Base-by-base conservation (phyloP, 2,329 filamentous ascomycete genomes). In the Phaeosphaeriaceae sp. region DNA sequence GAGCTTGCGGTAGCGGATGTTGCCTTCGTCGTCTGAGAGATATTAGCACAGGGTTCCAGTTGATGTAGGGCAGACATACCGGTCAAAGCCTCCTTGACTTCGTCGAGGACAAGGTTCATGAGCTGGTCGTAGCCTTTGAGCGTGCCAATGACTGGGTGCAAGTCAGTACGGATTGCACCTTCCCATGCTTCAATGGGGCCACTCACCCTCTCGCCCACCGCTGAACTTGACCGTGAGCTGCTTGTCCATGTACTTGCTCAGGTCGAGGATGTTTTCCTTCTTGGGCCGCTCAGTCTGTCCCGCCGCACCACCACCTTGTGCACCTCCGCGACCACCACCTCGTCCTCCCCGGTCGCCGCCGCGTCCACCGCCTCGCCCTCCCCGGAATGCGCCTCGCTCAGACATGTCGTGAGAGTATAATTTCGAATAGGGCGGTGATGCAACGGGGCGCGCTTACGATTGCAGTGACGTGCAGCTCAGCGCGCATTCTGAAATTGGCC, bases 231-330 rank as follows among this genome's bases (percentile, higher is more conserved):
- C 93, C 10, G 86, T 91, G 68, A 99, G 92, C 75, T 90, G 86
- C 86, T 97, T 96, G 79, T 99, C 93, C 90, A 97, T 93, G 80
- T 98, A 99, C 82, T 97, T 97, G 76, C 85, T 88, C 72, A 99
- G 80, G 75, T 99, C 94, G 53, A 99, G 87, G 71, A 99, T 99
- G 78, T 97, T 98, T 81, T 99, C 95, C 84, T 98, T 98, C 88
- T 97, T 97, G 60, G 93, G 92, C 70, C 89, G 87, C 80, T 96
- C 91, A 9, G 65, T 60, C 57, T 64, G 65, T 17, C 58, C 70
- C 53, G 67, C 71, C 19, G 65, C 67, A 22, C 66, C 71, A 51
- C 72, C 70, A 36, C 65, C 67, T 21, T 73, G 70, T 24, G 78
- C 78, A 17, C 76, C 71, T 27, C 81, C 78, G 47, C 79, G 74